These are phyloP conservation scores for Pleurotus djamor DNA, from an alignment of 768 basidiomycete species.

Conservation along the genomic window DNA sequence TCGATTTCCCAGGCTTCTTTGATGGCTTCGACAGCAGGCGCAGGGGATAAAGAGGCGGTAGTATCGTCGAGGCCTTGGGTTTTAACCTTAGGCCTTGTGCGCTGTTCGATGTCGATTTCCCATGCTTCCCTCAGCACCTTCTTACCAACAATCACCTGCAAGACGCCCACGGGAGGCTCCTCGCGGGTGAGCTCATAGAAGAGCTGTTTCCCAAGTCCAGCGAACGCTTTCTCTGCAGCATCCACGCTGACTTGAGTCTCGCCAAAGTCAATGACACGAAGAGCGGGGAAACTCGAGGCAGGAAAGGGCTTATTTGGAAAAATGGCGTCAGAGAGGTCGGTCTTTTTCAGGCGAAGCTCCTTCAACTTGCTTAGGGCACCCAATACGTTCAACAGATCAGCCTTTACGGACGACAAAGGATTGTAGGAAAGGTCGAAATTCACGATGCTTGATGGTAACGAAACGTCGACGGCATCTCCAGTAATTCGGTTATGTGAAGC, in stretches of 20 bases:
- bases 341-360: slow-evolving; percentile 53
- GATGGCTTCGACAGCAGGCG: slow-evolving; percentile 24
- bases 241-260: slow-evolving; percentile 58
- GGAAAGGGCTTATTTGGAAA: slow-evolving; percentile 42
- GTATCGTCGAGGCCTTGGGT: slow-evolving; percentile 11
- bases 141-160: slow-evolving; percentile 67
- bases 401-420: slow-evolving; percentile 46
- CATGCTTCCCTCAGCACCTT: slow-evolving; percentile 70
- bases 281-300: slow-evolving; percentile 39
- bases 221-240: slow-evolving; percentile 42
- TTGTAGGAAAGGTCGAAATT: slow-evolving; percentile 69
- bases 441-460: slow-evolving; percentile 49
- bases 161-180: slow-evolving; percentile 48
- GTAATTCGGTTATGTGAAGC: slow-evolving; percentile 66
- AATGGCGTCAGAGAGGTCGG: slow-evolving; percentile 60
- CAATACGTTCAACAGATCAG: slow-evolving; percentile 43
- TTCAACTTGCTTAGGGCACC: slow-evolving; percentile 48
- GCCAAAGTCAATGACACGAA: slow-evolving; percentile 62
- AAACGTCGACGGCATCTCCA: slow-evolving; percentile 50
- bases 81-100: slow-evolving; percentile 34
- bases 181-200: slow-evolving; percentile 54
- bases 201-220: slow-evolving; percentile 45
- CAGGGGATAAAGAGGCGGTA: slow-evolving; percentile 1
- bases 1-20: slow-evolving; percentile 84
- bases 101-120: slow-evolving; percentile 74